A percentile compares a stretch with the other conserved stretches of the same genome.
Conservation (phyloP, 1,284 basidiomycete species). For the Rhodofomes roseus region DNA sequence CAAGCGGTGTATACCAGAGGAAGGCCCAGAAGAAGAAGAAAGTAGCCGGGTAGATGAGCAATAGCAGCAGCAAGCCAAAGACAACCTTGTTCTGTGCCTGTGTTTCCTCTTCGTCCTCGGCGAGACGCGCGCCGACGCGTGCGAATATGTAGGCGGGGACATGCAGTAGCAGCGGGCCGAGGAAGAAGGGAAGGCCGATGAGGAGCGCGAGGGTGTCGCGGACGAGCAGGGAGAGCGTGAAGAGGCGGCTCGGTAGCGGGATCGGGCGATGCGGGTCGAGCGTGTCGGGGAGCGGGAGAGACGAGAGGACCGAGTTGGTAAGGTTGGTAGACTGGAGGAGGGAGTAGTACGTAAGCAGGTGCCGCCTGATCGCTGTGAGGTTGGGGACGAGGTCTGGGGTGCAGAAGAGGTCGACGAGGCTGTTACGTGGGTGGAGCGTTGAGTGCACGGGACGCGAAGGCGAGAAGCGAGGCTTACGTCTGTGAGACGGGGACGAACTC, state of each 20-base stretch:
- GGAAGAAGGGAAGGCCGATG: slow-evolving; percentile 81
- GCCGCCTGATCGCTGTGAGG: slow-evolving; percentile 58
- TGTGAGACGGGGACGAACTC: slow-evolving; percentile 85
- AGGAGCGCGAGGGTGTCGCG: slow-evolving; percentile 71
- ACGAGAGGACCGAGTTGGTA: slow-evolving; percentile 78
- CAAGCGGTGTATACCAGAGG: slow-evolving; percentile 62
- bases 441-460: background rate
- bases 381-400: slow-evolving; percentile 60
- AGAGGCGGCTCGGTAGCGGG: slow-evolving; percentile 76
- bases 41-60: slow-evolving; percentile 75
- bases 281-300: slow-evolving; percentile 72
- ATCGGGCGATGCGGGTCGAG: slow-evolving; percentile 74
- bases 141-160: slow-evolving; percentile 81
- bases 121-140: slow-evolving; percentile 68
- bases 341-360: slow-evolving; percentile 82
- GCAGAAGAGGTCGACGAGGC: slow-evolving; percentile 83
- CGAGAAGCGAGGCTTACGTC: slow-evolving; percentile 49
- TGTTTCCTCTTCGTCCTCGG: slow-evolving; percentile 86
- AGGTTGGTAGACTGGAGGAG: slow-evolving; percentile 81
- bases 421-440: slow-evolving; percentile 17
- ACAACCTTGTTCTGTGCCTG: slow-evolving; percentile 92
- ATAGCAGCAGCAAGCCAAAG: slow-evolving; percentile 72
- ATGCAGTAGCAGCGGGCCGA: slow-evolving; percentile 80
- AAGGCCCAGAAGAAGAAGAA: slow-evolving; percentile 84
- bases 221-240: slow-evolving; percentile 74